Evolutionary conservation across 768 basidiomycete genomes (phyloP), one percentile per base, ranked within the genome.

Genomic region (Leucosporidium scottii): DNA sequence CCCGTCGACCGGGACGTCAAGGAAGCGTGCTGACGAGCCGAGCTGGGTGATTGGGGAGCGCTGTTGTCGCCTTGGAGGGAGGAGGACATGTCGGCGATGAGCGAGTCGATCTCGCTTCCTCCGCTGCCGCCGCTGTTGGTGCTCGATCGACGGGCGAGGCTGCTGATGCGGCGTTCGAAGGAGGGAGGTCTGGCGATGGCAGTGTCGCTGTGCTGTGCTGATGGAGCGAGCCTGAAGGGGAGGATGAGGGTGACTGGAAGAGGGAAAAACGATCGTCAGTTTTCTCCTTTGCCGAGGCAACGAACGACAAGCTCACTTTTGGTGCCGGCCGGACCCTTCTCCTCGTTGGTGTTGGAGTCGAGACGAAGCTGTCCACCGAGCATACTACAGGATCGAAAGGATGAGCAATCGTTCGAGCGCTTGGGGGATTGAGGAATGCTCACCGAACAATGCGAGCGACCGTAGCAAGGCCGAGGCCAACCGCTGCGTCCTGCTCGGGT

Each of bases 331-430:
- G 50, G 50, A 13, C 39, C 39, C 50, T n/a, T 51, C 21, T 27
- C 90, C 73, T 82, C 77, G 55, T 80, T 82, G n/a, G 84, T 80
- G 60, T 83, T 82, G 0, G 88, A 90, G 65, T 90, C 87, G 5
- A 89, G 88, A 9, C 87, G 84, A 3, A 92, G 82, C 76, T 89
- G 88, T 4, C 89, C 90, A 0, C 85, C 86, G 2, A 90, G 82
- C 68, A 89, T 88, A 72, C 39, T 44, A 13, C 39, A 15, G 15
- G 39, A 13, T 4, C 4, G 34, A 34, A 34, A 44, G 15, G 15
- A 13, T 44, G 3, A 44, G 39, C 39, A 13, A 17, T 2, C 2
- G 39, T 44, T 44, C 39, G 15, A 3, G 8, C 3, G 2, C 7
- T 15, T 17, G 8, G 39, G 15, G 39, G 15, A 17, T 8, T 8